Percentiles rank a stretch among this genome's conserved stretches.
phyloP scores from a whole-genome alignment of 305 asterid genomes.

The Nicotiana rustica region DNA sequence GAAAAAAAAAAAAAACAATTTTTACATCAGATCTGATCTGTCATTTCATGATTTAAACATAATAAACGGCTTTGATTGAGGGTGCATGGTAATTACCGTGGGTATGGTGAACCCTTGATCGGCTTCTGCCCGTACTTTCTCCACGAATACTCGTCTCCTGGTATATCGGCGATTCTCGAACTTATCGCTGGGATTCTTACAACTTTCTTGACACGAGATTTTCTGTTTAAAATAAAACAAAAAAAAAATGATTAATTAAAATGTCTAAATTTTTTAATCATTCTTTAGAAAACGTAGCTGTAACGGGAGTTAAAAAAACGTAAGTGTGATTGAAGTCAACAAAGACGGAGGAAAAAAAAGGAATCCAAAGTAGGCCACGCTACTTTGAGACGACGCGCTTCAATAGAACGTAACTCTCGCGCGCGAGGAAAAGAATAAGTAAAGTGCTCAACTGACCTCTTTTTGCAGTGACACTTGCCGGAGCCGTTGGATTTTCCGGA shows the following conservation, averaged over 20 bases:
- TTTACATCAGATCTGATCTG: neutral
- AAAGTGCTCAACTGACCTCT: slow-evolving; percentile 49
- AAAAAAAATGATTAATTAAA: neutral
- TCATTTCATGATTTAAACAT: neutral
- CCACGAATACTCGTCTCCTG: slow-evolving; percentile 77
- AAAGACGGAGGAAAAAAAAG: neutral
- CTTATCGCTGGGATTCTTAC: slow-evolving; percentile 74
- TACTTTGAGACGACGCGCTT: neutral
- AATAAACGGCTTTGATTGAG: neutral
- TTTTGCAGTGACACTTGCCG: slow-evolving; percentile 74
- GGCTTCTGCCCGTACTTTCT: slow-evolving; percentile 89
- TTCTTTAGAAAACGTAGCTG: neutral
- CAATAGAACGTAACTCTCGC: neutral
- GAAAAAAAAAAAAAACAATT: neutral
- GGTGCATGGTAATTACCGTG: slow-evolving; percentile 63
- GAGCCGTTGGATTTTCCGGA: slow-evolving; percentile 53
- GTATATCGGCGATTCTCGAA: slow-evolving; percentile 74
- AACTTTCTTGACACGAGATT: slow-evolving; percentile 54
- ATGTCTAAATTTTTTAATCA: no score
- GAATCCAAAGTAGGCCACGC: neutral
- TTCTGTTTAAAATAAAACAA: slow-evolving; percentile 46
- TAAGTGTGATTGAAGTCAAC: neutral
- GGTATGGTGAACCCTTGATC: slow-evolving; percentile 82
- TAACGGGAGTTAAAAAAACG: neutral
- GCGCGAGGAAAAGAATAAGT: neutral